These are phyloP conservation scores for Xylaria polymorpha DNA, from an alignment of 2,329 filamentous ascomycete genomes.

Conservation along the genomic window DNA sequence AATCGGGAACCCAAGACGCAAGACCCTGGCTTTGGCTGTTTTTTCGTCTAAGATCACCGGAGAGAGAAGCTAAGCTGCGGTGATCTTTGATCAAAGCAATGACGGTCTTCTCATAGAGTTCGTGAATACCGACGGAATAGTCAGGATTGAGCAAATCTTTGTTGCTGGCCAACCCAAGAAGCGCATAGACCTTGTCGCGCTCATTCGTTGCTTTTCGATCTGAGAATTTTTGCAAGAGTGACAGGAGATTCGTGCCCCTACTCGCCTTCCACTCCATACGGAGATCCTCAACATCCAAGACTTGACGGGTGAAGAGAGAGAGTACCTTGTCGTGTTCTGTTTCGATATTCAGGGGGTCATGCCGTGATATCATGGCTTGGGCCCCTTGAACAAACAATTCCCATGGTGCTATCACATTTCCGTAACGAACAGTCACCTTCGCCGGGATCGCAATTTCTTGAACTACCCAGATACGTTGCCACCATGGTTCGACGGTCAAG, in stretches of 20 bases:
- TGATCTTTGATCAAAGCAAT: neutral
- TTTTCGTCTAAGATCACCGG: neutral
- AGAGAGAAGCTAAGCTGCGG: neutral
- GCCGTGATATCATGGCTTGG: neutral
- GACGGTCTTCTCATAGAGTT: neutral
- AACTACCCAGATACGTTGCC: constrained; percentile 7
- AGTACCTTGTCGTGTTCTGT: neutral
- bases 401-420: constrained; percentile 3
- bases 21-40: neutral
- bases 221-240: neutral
- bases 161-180: neutral
- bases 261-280: neutral
- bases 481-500: neutral
- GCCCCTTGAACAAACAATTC: neutral
- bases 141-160: neutral
- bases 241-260: neutral
- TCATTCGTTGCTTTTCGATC: constrained; percentile 6
- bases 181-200: constrained; percentile 6
- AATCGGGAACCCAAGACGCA: constrained; percentile 5
- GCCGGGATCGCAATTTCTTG: neutral
- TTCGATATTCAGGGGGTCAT: neutral
- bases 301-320: neutral
- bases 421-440: constrained; percentile 1
- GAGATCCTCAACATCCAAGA: neutral
- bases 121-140: neutral